A percentile compares a stretch with the other conserved stretches of the same genome.
Conservation (phyloP, 2,329 filamentous ascomycete genomes). For the Samsoniella hepiali region DNA sequence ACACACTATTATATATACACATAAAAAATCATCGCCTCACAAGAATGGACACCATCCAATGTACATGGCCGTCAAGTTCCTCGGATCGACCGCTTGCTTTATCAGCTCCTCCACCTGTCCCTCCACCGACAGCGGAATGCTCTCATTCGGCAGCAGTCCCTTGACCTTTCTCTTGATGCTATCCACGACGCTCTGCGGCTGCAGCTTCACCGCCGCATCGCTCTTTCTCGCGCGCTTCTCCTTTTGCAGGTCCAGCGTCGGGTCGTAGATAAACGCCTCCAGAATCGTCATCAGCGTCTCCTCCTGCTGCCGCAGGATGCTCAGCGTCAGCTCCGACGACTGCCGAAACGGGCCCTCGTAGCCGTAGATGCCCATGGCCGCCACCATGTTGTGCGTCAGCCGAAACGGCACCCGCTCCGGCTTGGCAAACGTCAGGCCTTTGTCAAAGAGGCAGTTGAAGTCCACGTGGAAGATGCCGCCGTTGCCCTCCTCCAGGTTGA, state of each 20-base stretch:
- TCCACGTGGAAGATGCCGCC: conserved; percentile 96
- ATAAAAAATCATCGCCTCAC: conserved; percentile 26
- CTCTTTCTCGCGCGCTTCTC: conserved; percentile 51
- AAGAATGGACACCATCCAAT: conserved; percentile 80
- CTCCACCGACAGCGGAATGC: conserved; percentile 88
- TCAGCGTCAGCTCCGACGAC: conserved; percentile 83
- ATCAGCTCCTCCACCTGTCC: conserved; percentile 97
- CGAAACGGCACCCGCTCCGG: conserved; percentile 95
- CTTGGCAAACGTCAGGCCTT: conserved; percentile 90
- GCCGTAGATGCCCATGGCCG: conserved; percentile 92
- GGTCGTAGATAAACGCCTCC: conserved; percentile 95
- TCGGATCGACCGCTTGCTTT: conserved; percentile 74
- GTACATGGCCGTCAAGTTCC: conserved; percentile 88
- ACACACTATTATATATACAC: not conserved
- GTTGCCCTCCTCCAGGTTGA: conserved; percentile 88
- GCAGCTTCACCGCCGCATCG: conserved; percentile 47
- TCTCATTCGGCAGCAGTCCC: conserved; percentile 80
- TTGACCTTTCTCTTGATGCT: conserved; percentile 83
- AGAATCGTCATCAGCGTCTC: conserved; percentile 97
- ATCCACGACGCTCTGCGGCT: conserved; percentile 75
- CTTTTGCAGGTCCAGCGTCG: conserved; percentile 83
- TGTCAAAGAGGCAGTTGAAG: conserved; percentile 99
- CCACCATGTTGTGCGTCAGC: conserved; percentile 96
- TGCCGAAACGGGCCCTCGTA: conserved; percentile 91
- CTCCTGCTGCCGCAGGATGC: conserved; percentile 82